Evolutionary conservation across 495 filamentous ascomycete species (phyloP), one percentile per base, ranked within the genome.

Genomic region (Neurospora tetraspora): DNA sequence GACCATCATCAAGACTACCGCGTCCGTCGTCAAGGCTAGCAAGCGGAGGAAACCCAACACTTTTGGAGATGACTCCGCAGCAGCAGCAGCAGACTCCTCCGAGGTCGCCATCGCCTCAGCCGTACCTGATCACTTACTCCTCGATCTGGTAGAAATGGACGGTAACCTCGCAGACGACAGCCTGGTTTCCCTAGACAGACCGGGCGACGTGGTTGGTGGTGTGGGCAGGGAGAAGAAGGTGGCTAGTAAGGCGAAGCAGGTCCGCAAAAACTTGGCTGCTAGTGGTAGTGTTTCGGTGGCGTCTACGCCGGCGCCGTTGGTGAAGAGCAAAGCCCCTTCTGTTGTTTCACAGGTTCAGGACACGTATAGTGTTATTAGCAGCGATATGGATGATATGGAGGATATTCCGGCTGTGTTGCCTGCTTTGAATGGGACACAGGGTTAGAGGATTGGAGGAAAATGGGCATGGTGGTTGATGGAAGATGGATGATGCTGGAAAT

Each of bases 371-470:
- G 71, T 42, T 1, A 71, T 74, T 6, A 77, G 76, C 61, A 80
- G 77, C 36, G 75, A 78, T 39, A 78, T 78, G 73, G 74, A 78
- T 42, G 77, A 80, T 39, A 79, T 80, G 77, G 79, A 83, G 43
- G 81, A 81, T 69, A 81, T 81, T 59, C 77, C 77, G 27, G 77
- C 80, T 11, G 74, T 65, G 16, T 27, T 77, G 38, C 78, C 76
- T 2, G 68, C 1, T 65, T 8, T 34, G 53, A 14, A 27, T 9
- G 53, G 27, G 27, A 14, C 45, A 1, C 45, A 53, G n/a, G 10
- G 45, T 23, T 47, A 23, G 4, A 40, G 12, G 12, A 27, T 27
- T 27, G 27, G 27, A 27, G 27, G 27, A 27, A 27, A 27, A 27
- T 37, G 36, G 3, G 8, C 36, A 6, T 42, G 11, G 12, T 11